Percentiles rank a stretch among this genome's conserved stretches.
Evolutionary conservation across 371 early-diverging fungal genomes (phyloP).

Genomic region (Encephalitozoon romaleae): DNA sequence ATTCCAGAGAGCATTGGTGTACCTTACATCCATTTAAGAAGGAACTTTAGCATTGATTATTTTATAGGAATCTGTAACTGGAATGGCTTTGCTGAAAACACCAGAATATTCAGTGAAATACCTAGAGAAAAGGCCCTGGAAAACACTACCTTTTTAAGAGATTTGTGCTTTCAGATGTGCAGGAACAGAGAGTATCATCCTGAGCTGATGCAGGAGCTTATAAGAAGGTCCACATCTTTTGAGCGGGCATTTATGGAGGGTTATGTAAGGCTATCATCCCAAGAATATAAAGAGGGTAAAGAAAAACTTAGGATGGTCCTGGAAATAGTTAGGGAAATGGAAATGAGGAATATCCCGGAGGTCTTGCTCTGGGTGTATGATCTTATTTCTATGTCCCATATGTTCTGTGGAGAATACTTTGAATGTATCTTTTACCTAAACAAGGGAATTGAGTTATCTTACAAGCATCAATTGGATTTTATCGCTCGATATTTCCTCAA

Average conservation of each 20-base stretch:
- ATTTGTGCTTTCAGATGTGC: background rate
- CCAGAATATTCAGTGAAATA: background rate
- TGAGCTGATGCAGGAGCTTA: background rate
- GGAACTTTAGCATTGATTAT: background rate
- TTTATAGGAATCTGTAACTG: background rate
- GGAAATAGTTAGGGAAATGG: background rate
- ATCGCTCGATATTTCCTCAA: constrained; percentile 10
- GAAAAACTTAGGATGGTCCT: background rate
- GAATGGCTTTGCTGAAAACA: background rate
- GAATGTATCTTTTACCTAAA: constrained; percentile 25
- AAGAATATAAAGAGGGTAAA: background rate
- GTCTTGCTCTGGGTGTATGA: constrained; percentile 14
- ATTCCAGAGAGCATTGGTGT: background rate
- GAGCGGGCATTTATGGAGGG: background rate
- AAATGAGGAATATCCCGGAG: background rate
- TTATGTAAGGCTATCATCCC: background rate
- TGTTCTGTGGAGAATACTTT: constrained; percentile 6
- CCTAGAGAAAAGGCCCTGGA: background rate
- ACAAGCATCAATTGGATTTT: background rate
- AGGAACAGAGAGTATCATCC: background rate
- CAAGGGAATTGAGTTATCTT: background rate
- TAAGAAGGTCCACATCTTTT: background rate
- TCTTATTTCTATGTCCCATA: constrained; percentile 11
- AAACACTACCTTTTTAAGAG: background rate
- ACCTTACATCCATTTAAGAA: background rate